Conservation (phyloP, 2,329 filamentous ascomycete species). For the Hypoxylon sp. region DNA sequence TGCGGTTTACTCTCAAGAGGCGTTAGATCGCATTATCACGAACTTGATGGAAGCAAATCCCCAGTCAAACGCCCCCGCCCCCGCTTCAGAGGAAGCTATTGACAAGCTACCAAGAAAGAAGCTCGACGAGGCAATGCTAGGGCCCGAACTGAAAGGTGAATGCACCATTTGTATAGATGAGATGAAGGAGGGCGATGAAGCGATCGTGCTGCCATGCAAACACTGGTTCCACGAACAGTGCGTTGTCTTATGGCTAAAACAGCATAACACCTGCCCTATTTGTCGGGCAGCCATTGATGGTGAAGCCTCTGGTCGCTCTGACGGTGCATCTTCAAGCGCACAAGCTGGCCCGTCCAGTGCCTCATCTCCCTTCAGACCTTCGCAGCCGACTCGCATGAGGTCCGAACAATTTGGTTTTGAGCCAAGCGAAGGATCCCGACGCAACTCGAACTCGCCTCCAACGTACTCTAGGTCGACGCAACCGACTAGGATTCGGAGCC, state of each 20-base stretch:
- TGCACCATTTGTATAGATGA: constrained; percentile 97
- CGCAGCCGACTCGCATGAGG: constrained; percentile 37
- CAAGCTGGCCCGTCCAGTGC: constrained; percentile 20
- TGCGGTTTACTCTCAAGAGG: constrained; percentile 89
- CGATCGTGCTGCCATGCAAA: constrained; percentile 81
- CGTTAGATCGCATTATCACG: constrained; percentile 86
- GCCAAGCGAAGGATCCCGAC: constrained; percentile 30
- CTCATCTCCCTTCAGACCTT: constrained; percentile 34
- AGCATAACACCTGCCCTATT: constrained; percentile 93
- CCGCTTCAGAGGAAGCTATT: constrained; percentile 80
- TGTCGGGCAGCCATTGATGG: constrained; percentile 70
- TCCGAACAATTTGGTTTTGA: constrained; percentile 23
- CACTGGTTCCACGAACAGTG: constrained; percentile 94
- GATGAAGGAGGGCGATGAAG: constrained; percentile 75
- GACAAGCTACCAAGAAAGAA: constrained; percentile 74
- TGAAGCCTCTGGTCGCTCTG: constrained; percentile 40
- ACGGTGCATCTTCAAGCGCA: constrained; percentile 21
- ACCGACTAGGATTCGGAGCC: constrained; percentile 40
- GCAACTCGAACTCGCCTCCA: constrained; percentile 43
- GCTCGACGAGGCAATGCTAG: constrained; percentile 75
- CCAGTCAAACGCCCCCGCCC: constrained; percentile 79
- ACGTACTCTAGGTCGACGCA: constrained; percentile 32
- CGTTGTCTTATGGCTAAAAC: constrained; percentile 81
- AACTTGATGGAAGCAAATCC: constrained; percentile 87
- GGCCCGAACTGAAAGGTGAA: constrained; percentile 73